Conservation (phyloP, 495 filamentous ascomycete genomes). For the Penicillium coffeae region DNA sequence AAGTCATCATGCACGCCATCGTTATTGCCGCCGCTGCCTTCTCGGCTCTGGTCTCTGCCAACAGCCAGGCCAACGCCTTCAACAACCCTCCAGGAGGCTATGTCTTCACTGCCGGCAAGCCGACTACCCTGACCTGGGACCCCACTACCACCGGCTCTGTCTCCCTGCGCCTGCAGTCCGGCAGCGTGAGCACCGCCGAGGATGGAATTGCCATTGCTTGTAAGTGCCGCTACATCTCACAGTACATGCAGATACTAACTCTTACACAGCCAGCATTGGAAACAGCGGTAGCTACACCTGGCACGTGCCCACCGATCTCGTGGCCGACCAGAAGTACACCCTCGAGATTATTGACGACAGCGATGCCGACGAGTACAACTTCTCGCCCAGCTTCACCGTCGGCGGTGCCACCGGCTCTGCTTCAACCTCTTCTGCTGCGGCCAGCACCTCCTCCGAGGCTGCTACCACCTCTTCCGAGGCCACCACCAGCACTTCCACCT, state of each 20-base stretch:
- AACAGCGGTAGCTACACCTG: slow-evolving; percentile 59
- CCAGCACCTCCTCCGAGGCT: background rate
- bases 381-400: slow-evolving; percentile 55
- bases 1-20: slow-evolving; percentile 45
- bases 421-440: slow-evolving; percentile 19
- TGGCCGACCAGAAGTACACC: slow-evolving; percentile 50
- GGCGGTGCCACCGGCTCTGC: slow-evolving; percentile 42
- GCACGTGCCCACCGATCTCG: slow-evolving; percentile 42
- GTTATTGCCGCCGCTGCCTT: slow-evolving; percentile 35
- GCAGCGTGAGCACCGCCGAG: slow-evolving; percentile 39
- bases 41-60: slow-evolving; percentile 35
- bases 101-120: slow-evolving; percentile 45
- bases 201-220: slow-evolving; percentile 49
- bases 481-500: slow-evolving; percentile 22
- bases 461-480: slow-evolving; percentile 22
- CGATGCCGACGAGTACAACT: slow-evolving; percentile 48
- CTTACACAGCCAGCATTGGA: slow-evolving; percentile 40
- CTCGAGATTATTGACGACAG: slow-evolving; percentile 53
- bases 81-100: slow-evolving; percentile 44
- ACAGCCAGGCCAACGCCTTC: slow-evolving; percentile 49
- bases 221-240: slow-evolving; percentile 29
- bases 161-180: slow-evolving; percentile 51
- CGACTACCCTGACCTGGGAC: slow-evolving; percentile 53
- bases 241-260: slow-evolving; percentile 10
- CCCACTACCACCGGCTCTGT: slow-evolving; percentile 51